phyloP scores from a whole-genome alignment of 2,329 filamentous ascomycete genomes.

The Aspergillus fijiensis region DNA sequence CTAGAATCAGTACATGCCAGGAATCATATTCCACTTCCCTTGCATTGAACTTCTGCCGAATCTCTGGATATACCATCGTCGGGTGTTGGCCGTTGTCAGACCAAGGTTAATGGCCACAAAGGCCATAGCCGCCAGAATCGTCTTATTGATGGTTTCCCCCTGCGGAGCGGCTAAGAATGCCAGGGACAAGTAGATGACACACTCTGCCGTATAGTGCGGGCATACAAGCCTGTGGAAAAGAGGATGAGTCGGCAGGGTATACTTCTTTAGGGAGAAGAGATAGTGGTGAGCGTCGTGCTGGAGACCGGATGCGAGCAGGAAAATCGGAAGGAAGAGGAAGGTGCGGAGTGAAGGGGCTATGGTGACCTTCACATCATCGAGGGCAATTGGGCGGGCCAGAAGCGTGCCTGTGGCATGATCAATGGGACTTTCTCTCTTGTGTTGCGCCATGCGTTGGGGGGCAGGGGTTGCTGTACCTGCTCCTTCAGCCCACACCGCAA shows the following conservation, averaged over 20 bases:
- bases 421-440: neutral
- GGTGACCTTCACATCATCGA: constrained; percentile 39
- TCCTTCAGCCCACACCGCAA: constrained; percentile 84
- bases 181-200: constrained; percentile 77
- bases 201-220: constrained; percentile 91
- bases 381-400: constrained; percentile 31
- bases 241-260: constrained; percentile 73
- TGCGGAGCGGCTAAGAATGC: constrained; percentile 70
- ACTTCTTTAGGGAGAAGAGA: constrained; percentile 71
- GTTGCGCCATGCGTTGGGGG: neutral
- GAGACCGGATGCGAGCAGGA: constrained; percentile 66
- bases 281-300: constrained; percentile 75
- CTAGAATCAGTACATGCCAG: constrained; percentile 43
- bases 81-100: constrained; percentile 75
- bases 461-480: constrained; percentile 53
- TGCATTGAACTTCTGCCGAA: constrained; percentile 68
- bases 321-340: constrained; percentile 59
- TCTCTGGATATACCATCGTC: constrained; percentile 72
- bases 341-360: constrained; percentile 51
- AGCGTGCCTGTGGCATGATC: constrained; percentile 29
- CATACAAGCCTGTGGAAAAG: constrained; percentile 73
- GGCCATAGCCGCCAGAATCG: constrained; percentile 65
- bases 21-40: constrained; percentile 73
- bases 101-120: constrained; percentile 81
- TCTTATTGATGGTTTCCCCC: constrained; percentile 67